Evolutionary conservation across 495 filamentous ascomycete species (phyloP).

Genomic region (Annulohypoxylon stygium): DNA sequence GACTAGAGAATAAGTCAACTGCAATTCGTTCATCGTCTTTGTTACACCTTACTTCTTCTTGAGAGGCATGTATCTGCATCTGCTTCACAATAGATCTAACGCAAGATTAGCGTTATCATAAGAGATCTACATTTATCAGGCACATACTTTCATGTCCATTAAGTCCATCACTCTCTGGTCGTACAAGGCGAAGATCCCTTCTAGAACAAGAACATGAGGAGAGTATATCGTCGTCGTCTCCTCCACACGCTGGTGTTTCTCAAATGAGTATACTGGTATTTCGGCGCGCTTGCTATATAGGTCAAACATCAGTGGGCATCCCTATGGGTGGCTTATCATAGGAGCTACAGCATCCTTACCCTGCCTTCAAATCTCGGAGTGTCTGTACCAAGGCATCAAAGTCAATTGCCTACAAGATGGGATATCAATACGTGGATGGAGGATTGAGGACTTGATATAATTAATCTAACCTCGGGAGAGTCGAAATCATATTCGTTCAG

Average conservation of each 20-base stretch:
- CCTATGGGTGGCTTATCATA: not conserved
- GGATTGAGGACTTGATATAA: not conserved
- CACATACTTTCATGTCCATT: constrained; percentile 85
- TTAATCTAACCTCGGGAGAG: constrained; percentile 72
- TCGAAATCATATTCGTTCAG: constrained; percentile 96
- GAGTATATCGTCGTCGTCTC: constrained; percentile 92
- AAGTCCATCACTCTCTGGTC: constrained; percentile 87
- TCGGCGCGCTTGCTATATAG: constrained; percentile 83
- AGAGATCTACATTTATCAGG: not conserved
- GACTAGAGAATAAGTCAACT: constrained; percentile 62
- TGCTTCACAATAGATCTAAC: constrained; percentile 92
- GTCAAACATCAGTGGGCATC: constrained; percentile 11
- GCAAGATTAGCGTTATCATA: constrained; percentile 25
- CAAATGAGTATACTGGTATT: constrained; percentile 95
- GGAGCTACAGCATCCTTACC: constrained; percentile 67
- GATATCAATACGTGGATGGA: constrained; percentile 34
- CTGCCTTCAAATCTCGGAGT: constrained; percentile 86
- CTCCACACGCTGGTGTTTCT: constrained; percentile 83
- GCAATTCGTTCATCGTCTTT: not conserved
- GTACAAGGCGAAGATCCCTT: constrained; percentile 95
- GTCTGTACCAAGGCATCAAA: constrained; percentile 90
- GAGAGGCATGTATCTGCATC: constrained; percentile 95
- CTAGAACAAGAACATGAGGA: constrained; percentile 92
- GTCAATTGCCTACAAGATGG: constrained; percentile 75
- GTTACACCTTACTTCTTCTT: constrained; percentile 77